Base-by-base conservation (phyloP, 2,329 filamentous ascomycete species). In the Sporothrix phasma region DNA sequence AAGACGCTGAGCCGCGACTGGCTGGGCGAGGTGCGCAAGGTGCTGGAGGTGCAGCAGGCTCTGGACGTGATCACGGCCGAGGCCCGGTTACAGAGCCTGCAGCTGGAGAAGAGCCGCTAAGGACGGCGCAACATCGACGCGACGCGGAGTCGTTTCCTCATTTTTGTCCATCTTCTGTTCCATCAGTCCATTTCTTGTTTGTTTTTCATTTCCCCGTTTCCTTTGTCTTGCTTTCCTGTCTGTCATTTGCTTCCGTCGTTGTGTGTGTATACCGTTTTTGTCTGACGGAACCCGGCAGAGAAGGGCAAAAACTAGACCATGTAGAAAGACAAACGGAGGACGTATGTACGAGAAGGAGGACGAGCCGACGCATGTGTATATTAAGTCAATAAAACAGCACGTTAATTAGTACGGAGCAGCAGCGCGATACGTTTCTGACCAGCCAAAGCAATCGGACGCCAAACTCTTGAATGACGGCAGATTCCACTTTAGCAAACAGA, bases 1-100 rank as follows among this genome's bases (percentile, higher is more conserved):
- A 96, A 94, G 82, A 93, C 92, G 46, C 78, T 99, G 73, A 95
- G 90, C 76, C 87, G 89, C 72, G 94, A 99, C 76, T 99, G 94
- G 94, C 77, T 99, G 69, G 83, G 82, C 61, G 94, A 99, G 80
- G 89, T 92, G 67, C 86, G 94, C 74, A 89, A 92, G 78, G 90
- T 96, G 68, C 80, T 99, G 72, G 94, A 99, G 79, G 94, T 97
- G 68, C 88, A 90, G 77, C 94, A 99, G 79, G 94, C 94, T 72
- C 81, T 99, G 71, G 94, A 99, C 76, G 94, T 96, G 65, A 95
- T 96, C 77, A 87, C 91, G 69, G 90, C 92, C 5, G 92, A 97
- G 79, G 92, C 92, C 46, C 84, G 92, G 71, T 80, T 97, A 71
- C 90, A 94, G 78, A 96, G 90, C 76, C 78, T 97, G 75, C 85